Percentiles rank a stretch among this genome's conserved stretches.
phyloP scores from a whole-genome alignment of 106 monocot species.

The Alisma plantagoaquatica region DNA sequence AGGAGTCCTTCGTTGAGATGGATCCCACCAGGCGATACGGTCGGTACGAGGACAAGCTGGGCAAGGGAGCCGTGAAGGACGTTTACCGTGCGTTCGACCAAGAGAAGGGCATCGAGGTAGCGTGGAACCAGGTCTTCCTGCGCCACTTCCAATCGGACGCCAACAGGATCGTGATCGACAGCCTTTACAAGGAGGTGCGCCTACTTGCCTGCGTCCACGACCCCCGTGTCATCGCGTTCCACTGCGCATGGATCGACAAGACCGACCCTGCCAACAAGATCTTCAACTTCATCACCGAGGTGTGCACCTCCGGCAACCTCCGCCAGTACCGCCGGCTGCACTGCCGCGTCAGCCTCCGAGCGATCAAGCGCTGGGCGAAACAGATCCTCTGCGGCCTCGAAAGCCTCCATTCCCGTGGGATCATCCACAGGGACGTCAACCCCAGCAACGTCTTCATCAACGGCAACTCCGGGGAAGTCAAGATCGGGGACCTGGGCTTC shows the following conservation, averaged over 20 bases:
- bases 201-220: slow-evolving; percentile 53
- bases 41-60: slow-evolving; percentile 57
- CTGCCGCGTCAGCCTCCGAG: slow-evolving; percentile 55
- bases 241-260: slow-evolving; percentile 53
- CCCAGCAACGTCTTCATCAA: slow-evolving; percentile 93
- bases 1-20: slow-evolving; percentile 76
- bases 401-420: slow-evolving; percentile 64
- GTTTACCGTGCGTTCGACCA: slow-evolving; percentile 89
- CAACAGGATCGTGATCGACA: slow-evolving; percentile 26
- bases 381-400: slow-evolving; percentile 74
- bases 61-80: slow-evolving; percentile 57
- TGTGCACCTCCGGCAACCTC: slow-evolving; percentile 78
- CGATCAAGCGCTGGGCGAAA: slow-evolving; percentile 73
- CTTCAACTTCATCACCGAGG: slow-evolving; percentile 91
- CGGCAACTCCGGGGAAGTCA: slow-evolving; percentile 57
- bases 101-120: slow-evolving; percentile 78
- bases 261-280: slow-evolving; percentile 15
- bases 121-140: slow-evolving; percentile 79
- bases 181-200: slow-evolving; percentile 52
- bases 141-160: slow-evolving; percentile 21
- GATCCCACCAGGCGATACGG: slow-evolving; percentile 81
- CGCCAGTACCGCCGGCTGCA: slow-evolving; percentile 55
- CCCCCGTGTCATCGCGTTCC: slow-evolving; percentile 50
- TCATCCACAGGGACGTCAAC: slow-evolving; percentile 89
- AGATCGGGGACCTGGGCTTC: slow-evolving; percentile 80